A percentile compares a stretch with the other conserved stretches of the same genome.
Conservation (phyloP, 176 grass and related monocot species). For the sorghum (Sorghum bicolor) region Sorghum_bicolor_NCBIv3 NC_012874.2:65517501-65518000, state of each 20-base stretch:
- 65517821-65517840: neutral
- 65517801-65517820: neutral
- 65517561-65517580: slow-evolving; percentile 39
- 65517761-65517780: neutral
- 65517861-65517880: neutral
- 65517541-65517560: slow-evolving; percentile 96
- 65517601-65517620: neutral
- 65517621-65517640: neutral
- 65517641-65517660: neutral
- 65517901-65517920: neutral
- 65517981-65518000: neutral
- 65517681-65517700: neutral
- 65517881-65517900: neutral
- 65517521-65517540: slow-evolving; percentile 93
- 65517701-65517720: neutral
- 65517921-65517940: neutral
- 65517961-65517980: neutral
- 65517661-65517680: neutral
- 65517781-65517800: neutral
- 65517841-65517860: neutral
- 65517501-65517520: slow-evolving; percentile 68
- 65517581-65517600: neutral
- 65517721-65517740: neutral
- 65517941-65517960: neutral
- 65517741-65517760: neutral